Base-by-base conservation (phyloP, 1,284 basidiomycete genomes). In the Melampsora americana region DNA sequence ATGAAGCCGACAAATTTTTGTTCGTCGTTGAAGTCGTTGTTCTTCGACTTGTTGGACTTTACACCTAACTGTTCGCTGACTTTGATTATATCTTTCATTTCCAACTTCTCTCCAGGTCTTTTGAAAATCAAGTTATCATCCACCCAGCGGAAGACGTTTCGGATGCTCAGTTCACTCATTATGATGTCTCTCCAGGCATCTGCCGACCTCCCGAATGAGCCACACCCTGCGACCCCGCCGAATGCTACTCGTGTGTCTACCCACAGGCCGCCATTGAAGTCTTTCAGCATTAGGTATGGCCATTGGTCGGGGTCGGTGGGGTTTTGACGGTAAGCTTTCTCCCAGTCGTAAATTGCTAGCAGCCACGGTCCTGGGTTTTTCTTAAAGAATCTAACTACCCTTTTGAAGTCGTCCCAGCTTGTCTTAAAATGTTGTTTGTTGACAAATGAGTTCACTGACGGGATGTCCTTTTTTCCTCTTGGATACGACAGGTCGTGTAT, bases 401-500 rank as follows among this genome's bases (percentile, higher is more conserved):
- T 48, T 1, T 1, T 11, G 20, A 67, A 68, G 42, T 68, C 30
- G 14, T 32, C 14, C 30, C 46, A 50, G 2, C 28, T 12, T 30
- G 46, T 50, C 48, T 18, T 69, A 2, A 5, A n/a, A 35, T 42
- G 14, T 4, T 67, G 3, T 46, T 39, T 46, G n/a, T 68, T 30
- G 14, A 67, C 66, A 44, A 67, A 67, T 26, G 44, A 67, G 23
- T 67, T 68, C 1, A 68, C 66, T 7, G 66, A 68, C 1, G 48
- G 48, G 0, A n/a, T 56, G 1, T 16, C 1, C 2, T 20, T n/a
- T 14, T 68, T 35, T 6, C 42, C 20, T 14, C 35, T 9, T 2
- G 66, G 48, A 16, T 35, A 68, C 5, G 66, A 68, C 6, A 68
- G 26, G 16, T 68, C n/a, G 32, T 68, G 53, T 18, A 68, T 68